Conservation (phyloP, 352 stramenopile species). For the Thalassiosira livingstoniorum region DNA sequence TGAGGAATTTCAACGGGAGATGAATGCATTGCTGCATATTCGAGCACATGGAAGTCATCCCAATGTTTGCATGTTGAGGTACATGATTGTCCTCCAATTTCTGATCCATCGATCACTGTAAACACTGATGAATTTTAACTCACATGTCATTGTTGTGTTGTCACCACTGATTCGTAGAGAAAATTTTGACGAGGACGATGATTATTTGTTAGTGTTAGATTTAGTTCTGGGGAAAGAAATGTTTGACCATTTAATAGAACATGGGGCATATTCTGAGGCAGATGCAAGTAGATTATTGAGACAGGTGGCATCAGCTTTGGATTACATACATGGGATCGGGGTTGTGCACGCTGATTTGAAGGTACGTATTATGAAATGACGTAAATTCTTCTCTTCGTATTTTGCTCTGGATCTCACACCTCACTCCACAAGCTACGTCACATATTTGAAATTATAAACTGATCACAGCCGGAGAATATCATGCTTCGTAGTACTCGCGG, state of each 20-base stretch:
- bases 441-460: neutral
- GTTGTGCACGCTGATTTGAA: slow-evolving; percentile 83
- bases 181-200: slow-evolving; percentile 45
- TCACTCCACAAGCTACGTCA: neutral
- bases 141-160: too few relatives aligned
- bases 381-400: too few relatives aligned
- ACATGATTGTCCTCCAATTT: too few relatives aligned
- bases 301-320: slow-evolving; percentile 73
- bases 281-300: slow-evolving; percentile 71
- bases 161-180: too few relatives aligned
- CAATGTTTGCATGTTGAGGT: slow-evolving; percentile 70
- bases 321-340: slow-evolving; percentile 80
- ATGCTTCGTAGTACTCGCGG: slow-evolving; percentile 66
- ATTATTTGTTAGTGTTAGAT: slow-evolving; percentile 81
- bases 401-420: too few relatives aligned
- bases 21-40: slow-evolving; percentile 75
- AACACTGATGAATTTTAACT: neutral
- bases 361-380: neutral
- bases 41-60: slow-evolving; percentile 69
- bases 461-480: slow-evolving; percentile 67
- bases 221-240: slow-evolving; percentile 75
- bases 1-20: slow-evolving; percentile 74
- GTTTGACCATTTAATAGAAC: slow-evolving; percentile 78
- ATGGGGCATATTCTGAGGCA: slow-evolving; percentile 79
- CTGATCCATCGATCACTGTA: too few relatives aligned